Conservation (phyloP, 768 basidiomycete genomes). For the Termitomyces sp. region DNA sequence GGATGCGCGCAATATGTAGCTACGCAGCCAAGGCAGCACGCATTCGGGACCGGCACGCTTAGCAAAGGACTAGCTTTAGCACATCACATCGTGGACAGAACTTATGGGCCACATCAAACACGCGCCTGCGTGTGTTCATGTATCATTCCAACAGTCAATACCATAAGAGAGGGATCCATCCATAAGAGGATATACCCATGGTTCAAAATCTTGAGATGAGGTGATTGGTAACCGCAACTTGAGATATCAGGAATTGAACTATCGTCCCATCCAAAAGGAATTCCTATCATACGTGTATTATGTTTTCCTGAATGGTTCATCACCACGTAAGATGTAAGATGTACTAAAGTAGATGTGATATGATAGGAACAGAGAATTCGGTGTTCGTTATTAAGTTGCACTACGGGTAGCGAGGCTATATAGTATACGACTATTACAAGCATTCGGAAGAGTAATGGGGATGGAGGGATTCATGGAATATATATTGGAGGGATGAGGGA, state of each 20-base stretch:
- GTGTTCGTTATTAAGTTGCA: constrained; percentile 15
- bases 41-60: too few species aligned
- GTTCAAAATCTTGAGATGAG: background rate
- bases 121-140: background rate
- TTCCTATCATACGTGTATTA: background rate
- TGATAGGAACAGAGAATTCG: constrained; percentile 13
- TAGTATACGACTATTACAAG: constrained; percentile 30
- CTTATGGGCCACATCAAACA: background rate
- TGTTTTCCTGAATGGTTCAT: constrained; percentile 5
- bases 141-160: background rate
- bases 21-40: too few species aligned
- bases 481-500: constrained; percentile 9
- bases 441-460: constrained; percentile 14
- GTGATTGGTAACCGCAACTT: background rate
- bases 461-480: constrained; percentile 16
- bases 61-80: background rate
- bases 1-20: background rate
- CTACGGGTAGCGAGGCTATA: constrained; percentile 21
- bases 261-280: background rate
- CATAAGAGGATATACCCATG: background rate
- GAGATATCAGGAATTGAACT: background rate
- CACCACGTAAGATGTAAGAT: constrained; percentile 10
- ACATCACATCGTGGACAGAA: too few species aligned
- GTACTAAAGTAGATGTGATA: constrained; percentile 13
- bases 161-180: background rate